A percentile compares a stretch with the other conserved stretches of the same genome.
Conservation (phyloP, 768 basidiomycete genomes). For the Kwoniella mangroviensis region DNA sequence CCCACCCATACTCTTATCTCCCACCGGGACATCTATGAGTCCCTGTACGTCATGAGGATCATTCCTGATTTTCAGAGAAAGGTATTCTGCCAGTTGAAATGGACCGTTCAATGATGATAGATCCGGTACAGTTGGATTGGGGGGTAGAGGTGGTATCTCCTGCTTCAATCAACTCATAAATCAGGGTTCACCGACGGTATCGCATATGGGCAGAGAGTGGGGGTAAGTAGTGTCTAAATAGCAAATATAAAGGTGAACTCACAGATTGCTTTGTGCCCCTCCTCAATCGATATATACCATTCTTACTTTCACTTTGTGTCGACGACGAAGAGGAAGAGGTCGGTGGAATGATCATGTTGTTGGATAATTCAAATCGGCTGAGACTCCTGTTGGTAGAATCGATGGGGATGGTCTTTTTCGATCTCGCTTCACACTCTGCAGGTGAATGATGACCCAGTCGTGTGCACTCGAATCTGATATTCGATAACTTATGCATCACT, state of each 20-base stretch:
- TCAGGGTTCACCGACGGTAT: background rate
- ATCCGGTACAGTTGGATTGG: constrained; percentile 62
- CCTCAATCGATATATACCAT: constrained; percentile 34
- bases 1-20: constrained; percentile 52
- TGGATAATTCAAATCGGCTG: background rate
- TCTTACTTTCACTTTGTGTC: constrained; percentile 7
- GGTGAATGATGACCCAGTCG: background rate
- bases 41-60: constrained; percentile 86
- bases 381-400: background rate
- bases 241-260: constrained; percentile 2
- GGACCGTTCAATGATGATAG: constrained; percentile 72
- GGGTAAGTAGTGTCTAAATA: background rate
- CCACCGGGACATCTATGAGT: constrained; percentile 73
- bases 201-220: background rate
- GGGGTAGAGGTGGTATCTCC: constrained; percentile 34
- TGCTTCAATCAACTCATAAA: constrained; percentile 1
- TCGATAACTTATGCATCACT: background rate
- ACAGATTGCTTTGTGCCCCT: constrained; percentile 45
- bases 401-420: background rate
- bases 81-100: constrained; percentile 93
- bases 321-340: constrained; percentile 2
- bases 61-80: constrained; percentile 79
- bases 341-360: constrained; percentile 35
- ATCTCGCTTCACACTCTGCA: no score
- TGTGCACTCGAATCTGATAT: background rate